phyloP scores from a whole-genome alignment of 345 rosid species.

The Hibiscus syriacus region DNA sequence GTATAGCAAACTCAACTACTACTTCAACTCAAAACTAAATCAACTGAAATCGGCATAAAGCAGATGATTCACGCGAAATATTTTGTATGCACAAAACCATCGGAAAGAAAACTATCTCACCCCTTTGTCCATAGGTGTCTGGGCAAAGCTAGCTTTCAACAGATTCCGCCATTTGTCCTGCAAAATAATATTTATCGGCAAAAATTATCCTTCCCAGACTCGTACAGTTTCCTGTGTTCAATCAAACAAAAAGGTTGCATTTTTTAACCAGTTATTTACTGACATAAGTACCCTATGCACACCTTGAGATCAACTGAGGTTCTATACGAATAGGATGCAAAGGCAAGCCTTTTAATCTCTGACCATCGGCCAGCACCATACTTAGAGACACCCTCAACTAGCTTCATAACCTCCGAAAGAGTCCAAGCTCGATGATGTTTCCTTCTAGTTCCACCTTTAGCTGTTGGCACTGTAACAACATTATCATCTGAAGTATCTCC shows the following conservation, averaged over 20 bases:
- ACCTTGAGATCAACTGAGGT: conserved; percentile 99
- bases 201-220: not conserved
- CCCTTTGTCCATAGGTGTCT: conserved; percentile 52
- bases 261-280: not conserved
- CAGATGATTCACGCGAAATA: not conserved
- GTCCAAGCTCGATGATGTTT: conserved; percentile 96
- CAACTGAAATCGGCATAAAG: too few species aligned
- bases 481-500: conserved; percentile 48
- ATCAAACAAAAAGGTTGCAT: not conserved
- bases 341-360: conserved; percentile 77
- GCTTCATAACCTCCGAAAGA: conserved; percentile 70
- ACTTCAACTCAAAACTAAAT: too few species aligned
- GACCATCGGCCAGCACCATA: conserved; percentile 99
- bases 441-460: conserved; percentile 73
- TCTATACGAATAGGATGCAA: conserved; percentile 75
- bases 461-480: conserved; percentile 33
- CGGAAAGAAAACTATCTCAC: conserved; percentile 23
- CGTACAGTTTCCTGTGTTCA: not conserved
- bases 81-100: not conserved
- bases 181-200: conserved; percentile 10
- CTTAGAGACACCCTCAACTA: conserved; percentile 88
- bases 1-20: too few species aligned
- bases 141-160: conserved; percentile 77
- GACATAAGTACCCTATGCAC: not conserved
- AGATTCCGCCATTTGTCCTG: conserved; percentile 98